Base-by-base conservation (phyloP, 1,284 basidiomycete genomes). In the Tremellales sp. region DNA sequence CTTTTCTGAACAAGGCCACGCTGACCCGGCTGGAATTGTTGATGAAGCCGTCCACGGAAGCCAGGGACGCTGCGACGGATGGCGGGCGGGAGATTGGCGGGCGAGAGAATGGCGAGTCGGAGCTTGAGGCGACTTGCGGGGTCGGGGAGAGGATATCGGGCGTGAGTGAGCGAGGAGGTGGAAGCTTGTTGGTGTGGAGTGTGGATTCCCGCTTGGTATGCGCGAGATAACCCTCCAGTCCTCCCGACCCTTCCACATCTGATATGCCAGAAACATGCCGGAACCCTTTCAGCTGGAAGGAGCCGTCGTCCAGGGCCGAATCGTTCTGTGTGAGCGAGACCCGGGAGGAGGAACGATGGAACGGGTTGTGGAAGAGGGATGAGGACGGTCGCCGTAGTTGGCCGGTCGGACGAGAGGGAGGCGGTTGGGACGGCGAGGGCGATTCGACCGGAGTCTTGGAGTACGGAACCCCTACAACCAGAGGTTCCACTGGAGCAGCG, bases 241-340 rank as follows among this genome's bases (percentile, higher is more conserved):
- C 48, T n/a, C 53, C 54, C 2, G 47, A 29, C 22, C 51, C 50
- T 38, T 62, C 58, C 4, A 56, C 42, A 19, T 63, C 62, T 14
- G 58, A 57, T 35, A 56, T 58, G 7, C 67, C 65, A 4, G 68
- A 68, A 12, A 72, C 60, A 48, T 73, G 71, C 10, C 71, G 58
- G 47, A 73, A 73, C 2, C 60, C 56, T 44, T 58, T 65, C 31
- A 73, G 61, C 47, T 66, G 66, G 56, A 73, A 73, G 1, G 64
- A 66, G 2, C 62, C 59, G 31, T 68, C 65, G 45, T 71, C 68
- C 8, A 35, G 31, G 9, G 37, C 25, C 2, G 54, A 31, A 6
- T 46, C 41, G 10, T 36, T 45, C 1, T 63, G 57, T 1, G 50
- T 48, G 10, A 64, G 37, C 2, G 63, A 63, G 1, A 51, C 47